These are phyloP conservation scores for Tetracladium maxilliforme DNA, from an alignment of 2,329 filamentous ascomycete species.

Conservation along the genomic window DNA sequence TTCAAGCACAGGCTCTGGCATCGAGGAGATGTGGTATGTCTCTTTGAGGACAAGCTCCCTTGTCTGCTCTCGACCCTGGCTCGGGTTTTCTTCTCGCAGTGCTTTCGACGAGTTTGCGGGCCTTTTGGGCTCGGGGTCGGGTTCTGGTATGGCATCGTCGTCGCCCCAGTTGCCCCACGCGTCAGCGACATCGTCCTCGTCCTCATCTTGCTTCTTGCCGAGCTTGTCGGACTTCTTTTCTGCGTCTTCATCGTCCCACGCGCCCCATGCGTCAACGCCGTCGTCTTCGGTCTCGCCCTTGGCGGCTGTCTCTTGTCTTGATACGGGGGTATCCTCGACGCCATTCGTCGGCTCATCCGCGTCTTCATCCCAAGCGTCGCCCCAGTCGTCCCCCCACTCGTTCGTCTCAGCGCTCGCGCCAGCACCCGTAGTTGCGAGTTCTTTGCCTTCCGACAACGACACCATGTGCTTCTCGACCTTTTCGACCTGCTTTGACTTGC, in stretches of 20 bases:
- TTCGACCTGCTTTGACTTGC: conserved; percentile 57
- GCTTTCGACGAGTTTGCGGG: conserved; percentile 1
- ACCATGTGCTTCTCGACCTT: conserved; percentile 74
- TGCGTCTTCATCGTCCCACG: conserved; percentile 2
- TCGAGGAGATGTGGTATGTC: conserved; percentile 75
- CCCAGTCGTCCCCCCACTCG: conserved; percentile 47
- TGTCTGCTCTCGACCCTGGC: conserved; percentile 12
- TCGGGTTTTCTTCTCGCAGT: conserved; percentile 1
- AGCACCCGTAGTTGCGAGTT: conserved; percentile 40
- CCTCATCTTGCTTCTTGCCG: conserved; percentile 11
- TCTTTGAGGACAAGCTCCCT: conserved; percentile 69
- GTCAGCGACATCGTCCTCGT: conserved; percentile 20
- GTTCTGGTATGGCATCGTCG: conserved; percentile 30
- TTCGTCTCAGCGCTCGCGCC: conserved; percentile 24
- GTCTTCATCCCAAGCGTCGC: conserved; percentile 34
- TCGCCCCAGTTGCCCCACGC: conserved; percentile 81
- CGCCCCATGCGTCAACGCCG: conserved; percentile 8
- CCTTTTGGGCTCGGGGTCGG: neutral
- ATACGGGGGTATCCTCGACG: conserved; percentile 26
- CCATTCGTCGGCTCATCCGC: conserved; percentile 20
- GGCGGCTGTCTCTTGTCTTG: conserved; percentile 8
- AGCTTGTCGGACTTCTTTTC: conserved; percentile 5
- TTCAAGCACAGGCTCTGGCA: conserved; percentile 64
- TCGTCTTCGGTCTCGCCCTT: conserved; percentile 6
- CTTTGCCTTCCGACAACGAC: conserved; percentile 48